phyloP scores from a whole-genome alignment of 2,329 filamentous ascomycete genomes.

The Fusarium sp. region DNA sequence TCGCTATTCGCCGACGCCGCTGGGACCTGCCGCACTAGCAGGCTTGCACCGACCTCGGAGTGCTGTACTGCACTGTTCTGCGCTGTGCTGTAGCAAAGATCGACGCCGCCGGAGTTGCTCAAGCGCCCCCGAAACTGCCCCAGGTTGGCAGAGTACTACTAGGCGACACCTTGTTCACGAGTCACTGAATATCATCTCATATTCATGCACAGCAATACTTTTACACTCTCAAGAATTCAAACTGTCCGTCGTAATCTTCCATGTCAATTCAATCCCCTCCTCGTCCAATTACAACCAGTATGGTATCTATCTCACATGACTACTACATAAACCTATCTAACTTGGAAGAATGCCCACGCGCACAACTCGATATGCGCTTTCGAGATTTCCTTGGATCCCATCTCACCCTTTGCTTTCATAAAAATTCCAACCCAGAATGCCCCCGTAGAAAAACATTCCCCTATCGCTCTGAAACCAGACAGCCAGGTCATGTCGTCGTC shows the following conservation, averaged over 20 bases:
- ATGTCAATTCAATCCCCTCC: slow-evolving; percentile 31
- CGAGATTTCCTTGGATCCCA: slow-evolving; percentile 13
- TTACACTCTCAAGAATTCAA: background rate
- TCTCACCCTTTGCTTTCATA: slow-evolving; percentile 26
- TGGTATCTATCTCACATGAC: slow-evolving; percentile 50
- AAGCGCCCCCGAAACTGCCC: slow-evolving; percentile 13
- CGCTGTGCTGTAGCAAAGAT: too few species aligned
- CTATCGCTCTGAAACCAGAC: slow-evolving; percentile 49
- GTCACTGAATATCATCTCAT: too few species aligned
- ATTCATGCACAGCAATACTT: too few species aligned
- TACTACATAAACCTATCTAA: slow-evolving; percentile 46
- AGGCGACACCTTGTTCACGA: too few species aligned
- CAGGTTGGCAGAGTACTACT: background rate
- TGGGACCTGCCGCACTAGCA: slow-evolving; percentile 26
- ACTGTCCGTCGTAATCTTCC: slow-evolving; percentile 5
- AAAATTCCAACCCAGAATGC: slow-evolving; percentile 42
- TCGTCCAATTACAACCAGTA: slow-evolving; percentile 38
- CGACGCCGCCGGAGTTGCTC: slow-evolving; percentile 8
- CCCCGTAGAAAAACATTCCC: slow-evolving; percentile 43
- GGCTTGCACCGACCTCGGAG: slow-evolving; percentile 38
- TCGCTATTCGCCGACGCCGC: slow-evolving; percentile 33
- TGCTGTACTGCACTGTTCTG: background rate
- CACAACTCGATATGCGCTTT: slow-evolving; percentile 20
- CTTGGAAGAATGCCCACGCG: slow-evolving; percentile 31
- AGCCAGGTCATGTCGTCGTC: slow-evolving; percentile 53